Conservation (phyloP, 805 yeast species). For the Danielia reshetovae region DNA sequence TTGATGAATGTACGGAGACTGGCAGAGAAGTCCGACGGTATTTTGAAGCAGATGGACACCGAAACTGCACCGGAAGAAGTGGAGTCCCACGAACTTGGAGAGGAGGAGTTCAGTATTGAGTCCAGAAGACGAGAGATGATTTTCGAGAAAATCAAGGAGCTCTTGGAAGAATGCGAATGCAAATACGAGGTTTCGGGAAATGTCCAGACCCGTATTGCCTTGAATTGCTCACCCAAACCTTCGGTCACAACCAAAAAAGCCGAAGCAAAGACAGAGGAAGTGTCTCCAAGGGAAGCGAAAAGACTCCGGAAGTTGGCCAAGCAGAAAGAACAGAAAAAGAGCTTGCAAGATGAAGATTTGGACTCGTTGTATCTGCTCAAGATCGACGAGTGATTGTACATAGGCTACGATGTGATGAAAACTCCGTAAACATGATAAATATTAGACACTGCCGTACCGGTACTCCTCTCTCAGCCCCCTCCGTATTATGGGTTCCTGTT, state of each 20-base stretch:
- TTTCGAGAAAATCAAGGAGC: slow-evolving; percentile 19
- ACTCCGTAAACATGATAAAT: neutral
- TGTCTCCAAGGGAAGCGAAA: slow-evolving; percentile 14
- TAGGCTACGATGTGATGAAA: slow-evolving; percentile 6
- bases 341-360: slow-evolving; percentile 29
- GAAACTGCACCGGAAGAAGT: neutral
- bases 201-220: slow-evolving; percentile 20
- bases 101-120: slow-evolving; percentile 16
- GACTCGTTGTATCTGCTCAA: slow-evolving; percentile 39
- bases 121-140: slow-evolving; percentile 28
- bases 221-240: slow-evolving; percentile 15
- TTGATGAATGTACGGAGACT: slow-evolving; percentile 10
- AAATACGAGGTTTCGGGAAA: slow-evolving; percentile 25
- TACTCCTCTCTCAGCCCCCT: slow-evolving; percentile 10
- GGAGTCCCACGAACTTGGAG: too few relatives aligned
- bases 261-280: slow-evolving; percentile 5
- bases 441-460: slow-evolving; percentile 16
- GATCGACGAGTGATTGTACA: slow-evolving; percentile 28
- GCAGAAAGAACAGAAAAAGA: slow-evolving; percentile 15
- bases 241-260: slow-evolving; percentile 2
- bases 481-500: too few relatives aligned
- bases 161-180: slow-evolving; percentile 30
- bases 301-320: slow-evolving; percentile 15
- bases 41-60: slow-evolving; percentile 7
- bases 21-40: slow-evolving; percentile 14